Evolutionary conservation across 164 flowering plant genomes (phyloP).

Genomic region (Stephania cephalantha): DNA sequence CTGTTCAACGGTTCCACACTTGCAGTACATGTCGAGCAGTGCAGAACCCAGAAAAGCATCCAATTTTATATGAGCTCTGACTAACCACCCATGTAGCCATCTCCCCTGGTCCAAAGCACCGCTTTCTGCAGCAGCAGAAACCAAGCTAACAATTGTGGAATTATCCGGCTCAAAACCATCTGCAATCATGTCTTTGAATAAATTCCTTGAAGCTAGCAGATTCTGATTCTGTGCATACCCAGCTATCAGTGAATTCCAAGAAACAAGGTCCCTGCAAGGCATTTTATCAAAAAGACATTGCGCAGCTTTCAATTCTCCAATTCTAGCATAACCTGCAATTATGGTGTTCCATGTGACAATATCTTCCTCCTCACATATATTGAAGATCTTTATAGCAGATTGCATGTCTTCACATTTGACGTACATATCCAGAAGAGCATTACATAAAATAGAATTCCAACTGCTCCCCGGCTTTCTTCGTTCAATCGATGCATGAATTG

Average conservation of each 20-base stretch:
- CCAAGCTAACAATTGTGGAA: conserved; percentile 27
- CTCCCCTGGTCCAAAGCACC: conserved; percentile 35
- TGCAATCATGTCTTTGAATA: conserved; percentile 28
- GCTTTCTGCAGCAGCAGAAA: conserved; percentile 28
- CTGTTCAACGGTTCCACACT: conserved; percentile 42
- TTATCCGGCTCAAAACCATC: conserved; percentile 29
- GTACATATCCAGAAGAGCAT: conserved; percentile 62
- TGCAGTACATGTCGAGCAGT: conserved; percentile 48
- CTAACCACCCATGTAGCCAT: conserved; percentile 38
- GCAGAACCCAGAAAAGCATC: conserved; percentile 44
- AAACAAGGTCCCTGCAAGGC: conserved; percentile 40
- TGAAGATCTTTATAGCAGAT: conserved; percentile 33
- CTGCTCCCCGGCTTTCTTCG: conserved; percentile 16
- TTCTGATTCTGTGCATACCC: conserved; percentile 37
- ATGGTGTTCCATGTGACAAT: conserved; percentile 48
- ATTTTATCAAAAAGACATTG: conserved; percentile 27
- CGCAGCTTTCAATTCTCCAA: conserved; percentile 36
- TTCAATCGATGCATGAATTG: conserved; percentile 47
- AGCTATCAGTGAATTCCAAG: conserved; percentile 46
- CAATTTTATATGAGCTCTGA: conserved; percentile 20
- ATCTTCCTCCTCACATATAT: conserved; percentile 30
- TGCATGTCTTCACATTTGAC: conserved; percentile 36
- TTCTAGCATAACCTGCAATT: conserved; percentile 37
- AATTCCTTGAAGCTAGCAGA: conserved; percentile 13
- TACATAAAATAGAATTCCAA: conserved; percentile 31